phyloP scores from a whole-genome alignment of 192 early-diverging fungal species.

The Pilaira anomala region DNA sequence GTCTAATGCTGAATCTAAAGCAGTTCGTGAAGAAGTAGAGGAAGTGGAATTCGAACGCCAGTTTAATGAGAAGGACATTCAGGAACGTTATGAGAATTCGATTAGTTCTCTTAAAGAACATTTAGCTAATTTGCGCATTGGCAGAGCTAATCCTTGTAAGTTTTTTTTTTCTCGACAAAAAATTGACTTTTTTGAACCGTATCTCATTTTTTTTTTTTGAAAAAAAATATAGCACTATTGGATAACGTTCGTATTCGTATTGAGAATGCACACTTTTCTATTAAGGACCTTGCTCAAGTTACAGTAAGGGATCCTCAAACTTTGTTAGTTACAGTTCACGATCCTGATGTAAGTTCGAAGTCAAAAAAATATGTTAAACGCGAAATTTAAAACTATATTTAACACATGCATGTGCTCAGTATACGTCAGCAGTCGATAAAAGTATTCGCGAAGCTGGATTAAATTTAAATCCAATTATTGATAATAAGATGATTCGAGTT shows the following conservation, averaged over 20 bases:
- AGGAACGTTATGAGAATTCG: constrained; percentile 54
- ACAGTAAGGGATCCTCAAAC: constrained; percentile 81
- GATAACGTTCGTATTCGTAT: constrained; percentile 64
- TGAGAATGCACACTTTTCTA: constrained; percentile 47
- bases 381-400: background rate
- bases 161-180: background rate
- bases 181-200: background rate
- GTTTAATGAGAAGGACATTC: constrained; percentile 59
- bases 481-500: constrained; percentile 66
- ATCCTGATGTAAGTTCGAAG: constrained; percentile 55
- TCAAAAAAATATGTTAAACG: too few species aligned
- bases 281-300: constrained; percentile 71
- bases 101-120: constrained; percentile 63
- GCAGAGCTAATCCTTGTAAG: constrained; percentile 72
- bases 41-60: constrained; percentile 32
- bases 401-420: constrained; percentile 9
- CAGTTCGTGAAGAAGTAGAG: constrained; percentile 20
- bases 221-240: constrained; percentile 52
- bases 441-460: constrained; percentile 74
- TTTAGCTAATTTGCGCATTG: constrained; percentile 59
- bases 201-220: background rate
- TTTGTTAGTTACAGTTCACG: constrained; percentile 74
- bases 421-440: constrained; percentile 59
- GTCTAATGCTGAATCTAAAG: background rate
- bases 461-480: constrained; percentile 75